These are phyloP conservation scores for Breviolum minutum DNA, from an alignment of 73 alveolate genomes.

Conservation along the genomic window DNA sequence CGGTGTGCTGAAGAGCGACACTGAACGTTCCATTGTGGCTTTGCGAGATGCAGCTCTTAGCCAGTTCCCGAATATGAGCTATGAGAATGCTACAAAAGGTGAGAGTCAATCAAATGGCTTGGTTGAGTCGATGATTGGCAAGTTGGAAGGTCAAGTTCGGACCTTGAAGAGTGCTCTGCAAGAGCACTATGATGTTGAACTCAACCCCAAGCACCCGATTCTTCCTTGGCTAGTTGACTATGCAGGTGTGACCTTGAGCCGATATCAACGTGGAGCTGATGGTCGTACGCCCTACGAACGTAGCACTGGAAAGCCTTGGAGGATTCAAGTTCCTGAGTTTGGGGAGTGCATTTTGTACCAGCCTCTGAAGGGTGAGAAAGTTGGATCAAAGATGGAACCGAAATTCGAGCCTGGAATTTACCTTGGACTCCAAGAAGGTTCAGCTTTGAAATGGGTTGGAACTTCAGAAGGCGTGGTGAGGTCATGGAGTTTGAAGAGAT, in stretches of 20 bases:
- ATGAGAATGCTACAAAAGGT: constrained; percentile 2
- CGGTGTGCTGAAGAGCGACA: background rate
- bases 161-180: background rate
- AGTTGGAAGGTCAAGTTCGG: background rate
- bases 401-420: constrained; percentile 17
- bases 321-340: background rate
- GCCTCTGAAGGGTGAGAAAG: constrained; percentile 6
- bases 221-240: constrained; percentile 23
- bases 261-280: constrained; percentile 27
- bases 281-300: constrained; percentile 51
- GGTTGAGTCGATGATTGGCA: background rate
- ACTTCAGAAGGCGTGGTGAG: background rate
- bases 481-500: background rate
- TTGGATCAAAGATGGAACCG: background rate
- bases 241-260: background rate
- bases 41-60: background rate
- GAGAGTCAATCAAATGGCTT: background rate
- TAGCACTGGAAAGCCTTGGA: background rate
- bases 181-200: background rate
- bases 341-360: constrained; percentile 29
- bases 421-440: background rate
- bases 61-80: background rate
- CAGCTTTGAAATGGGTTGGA: constrained; percentile 35
- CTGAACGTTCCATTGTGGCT: background rate
- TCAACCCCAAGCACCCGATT: constrained; percentile 6